Percentiles rank a stretch among this genome's conserved stretches.
Evolutionary conservation across 2,329 filamentous ascomycete genomes (phyloP).

Genomic region (Colletotrichum sp.): DNA sequence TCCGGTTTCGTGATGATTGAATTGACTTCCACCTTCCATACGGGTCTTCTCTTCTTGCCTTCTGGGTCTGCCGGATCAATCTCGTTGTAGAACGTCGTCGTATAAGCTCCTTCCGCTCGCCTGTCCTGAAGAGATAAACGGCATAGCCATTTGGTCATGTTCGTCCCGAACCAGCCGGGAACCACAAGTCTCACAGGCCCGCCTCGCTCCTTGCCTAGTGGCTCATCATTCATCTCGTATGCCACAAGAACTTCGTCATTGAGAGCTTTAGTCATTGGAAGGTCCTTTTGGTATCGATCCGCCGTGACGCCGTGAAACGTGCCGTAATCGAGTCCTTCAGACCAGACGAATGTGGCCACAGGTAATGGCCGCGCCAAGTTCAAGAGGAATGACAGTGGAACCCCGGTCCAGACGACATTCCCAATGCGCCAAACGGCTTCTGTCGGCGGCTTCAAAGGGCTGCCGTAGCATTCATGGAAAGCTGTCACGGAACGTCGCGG

Average conservation of each 20-base stretch:
- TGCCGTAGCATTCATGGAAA: background rate
- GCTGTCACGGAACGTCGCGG: background rate
- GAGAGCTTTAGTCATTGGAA: background rate
- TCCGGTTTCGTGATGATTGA: background rate
- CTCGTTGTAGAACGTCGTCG: background rate
- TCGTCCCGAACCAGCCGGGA: background rate
- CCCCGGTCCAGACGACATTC: background rate
- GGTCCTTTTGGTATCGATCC: background rate
- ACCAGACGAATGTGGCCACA: background rate
- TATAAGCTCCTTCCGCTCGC: background rate
- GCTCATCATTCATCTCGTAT: background rate
- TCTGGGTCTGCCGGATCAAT: background rate
- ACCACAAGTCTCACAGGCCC: background rate
- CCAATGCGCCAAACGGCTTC: background rate
- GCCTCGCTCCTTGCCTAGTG: background rate
- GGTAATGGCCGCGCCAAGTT: background rate
- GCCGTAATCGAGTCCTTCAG: background rate
- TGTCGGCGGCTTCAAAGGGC: background rate
- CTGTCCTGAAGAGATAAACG: background rate
- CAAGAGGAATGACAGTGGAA: fast-evolving
- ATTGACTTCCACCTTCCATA: background rate
- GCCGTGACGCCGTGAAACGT: background rate
- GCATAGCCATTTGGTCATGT: background rate
- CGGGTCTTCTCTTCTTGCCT: background rate
- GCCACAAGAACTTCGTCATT: background rate